A percentile compares a stretch with the other conserved stretches of the same genome.
These are phyloP conservation scores for Torulaspora quercuum DNA, from an alignment of 805 yeast species.

Conservation along the genomic window DNA sequence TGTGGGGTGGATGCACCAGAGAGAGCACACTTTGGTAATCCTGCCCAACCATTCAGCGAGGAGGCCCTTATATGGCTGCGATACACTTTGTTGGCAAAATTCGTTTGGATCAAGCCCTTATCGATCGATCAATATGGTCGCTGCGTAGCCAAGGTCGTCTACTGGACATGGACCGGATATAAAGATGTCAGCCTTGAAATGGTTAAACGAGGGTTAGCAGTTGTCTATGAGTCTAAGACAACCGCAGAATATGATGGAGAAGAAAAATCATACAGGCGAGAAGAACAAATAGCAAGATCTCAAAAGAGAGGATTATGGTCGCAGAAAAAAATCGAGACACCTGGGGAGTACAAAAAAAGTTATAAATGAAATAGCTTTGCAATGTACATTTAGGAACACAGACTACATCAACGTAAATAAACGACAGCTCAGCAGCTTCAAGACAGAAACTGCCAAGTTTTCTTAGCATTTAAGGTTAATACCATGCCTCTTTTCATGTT, in stretches of 20 bases:
- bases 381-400: too few species aligned
- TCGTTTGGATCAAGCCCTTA: constrained; percentile 72
- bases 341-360: constrained; percentile 69
- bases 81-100: constrained; percentile 57
- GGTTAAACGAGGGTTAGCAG: constrained; percentile 77
- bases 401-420: too few species aligned
- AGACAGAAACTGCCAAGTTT: too few species aligned
- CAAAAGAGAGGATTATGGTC: constrained; percentile 68
- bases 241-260: constrained; percentile 85
- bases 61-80: constrained; percentile 83
- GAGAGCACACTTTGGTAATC: constrained; percentile 87
- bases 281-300: constrained; percentile 59
- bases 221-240: constrained; percentile 78
- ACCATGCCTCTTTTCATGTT: constrained; percentile 78
- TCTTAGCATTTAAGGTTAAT: constrained; percentile 71
- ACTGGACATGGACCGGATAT: constrained; percentile 56
- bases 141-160: constrained; percentile 72
- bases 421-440: too few species aligned
- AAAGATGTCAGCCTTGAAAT: constrained; percentile 84
- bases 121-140: constrained; percentile 85
- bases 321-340: constrained; percentile 54
- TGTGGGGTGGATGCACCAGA: constrained; percentile 98
- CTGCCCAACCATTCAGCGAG: constrained; percentile 81
- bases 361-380: constrained; percentile 3
- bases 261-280: constrained; percentile 54